Base-by-base conservation (phyloP, 306 rosid genomes). In the Fragaria iinumae region DNA sequence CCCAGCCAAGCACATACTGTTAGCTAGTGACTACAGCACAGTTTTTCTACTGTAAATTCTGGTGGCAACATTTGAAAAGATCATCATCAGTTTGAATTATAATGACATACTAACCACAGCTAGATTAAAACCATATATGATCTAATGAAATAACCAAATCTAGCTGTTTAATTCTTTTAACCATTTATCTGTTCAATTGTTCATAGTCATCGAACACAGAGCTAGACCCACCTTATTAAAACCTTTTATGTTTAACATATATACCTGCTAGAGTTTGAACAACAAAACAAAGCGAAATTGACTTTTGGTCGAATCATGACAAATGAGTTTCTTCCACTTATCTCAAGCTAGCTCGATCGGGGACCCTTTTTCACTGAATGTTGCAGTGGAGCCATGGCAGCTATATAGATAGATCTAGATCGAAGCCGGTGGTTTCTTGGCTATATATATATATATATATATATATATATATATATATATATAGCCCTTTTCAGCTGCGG, bases 41-140 rank as follows among this genome's bases (percentile, higher is more conserved):
- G 52, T 74, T 14, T 47, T 27, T 14, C 18, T 41, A 57, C 68
- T 41, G 43, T 57, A 21, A 73, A 41, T 16, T 73, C 77, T 4
- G 18, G 10, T 23, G 39, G 14, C n/a, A 53, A 49, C n/a, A 43
- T 45, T 57, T 25, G 16, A 57, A 23, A 11, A 57, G 32, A 48
- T 47, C 10, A 59, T 25, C 65, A 34, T 20, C 50, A 32, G 13
- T 38, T 53, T 27, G 18, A 56, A 56, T 8, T 41, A 73, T 74
- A 74, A 74, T 45, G 55, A 67, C 83, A 66, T 45, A 32, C 36
- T 67, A 74, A 68, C 70, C 69, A 65, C 68, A 64, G 43, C 43
- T 39, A 39, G 27, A 63, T 52, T 20, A 7, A 72, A 65, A 78
- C 45, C 62, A 32, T 47, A 39, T 72, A 79, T 52, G 59, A 41